Evolutionary conservation across 2,329 filamentous ascomycete genomes (phyloP), one percentile per base, ranked within the genome.

Genomic region (Botrytis hyacinthi): DNA sequence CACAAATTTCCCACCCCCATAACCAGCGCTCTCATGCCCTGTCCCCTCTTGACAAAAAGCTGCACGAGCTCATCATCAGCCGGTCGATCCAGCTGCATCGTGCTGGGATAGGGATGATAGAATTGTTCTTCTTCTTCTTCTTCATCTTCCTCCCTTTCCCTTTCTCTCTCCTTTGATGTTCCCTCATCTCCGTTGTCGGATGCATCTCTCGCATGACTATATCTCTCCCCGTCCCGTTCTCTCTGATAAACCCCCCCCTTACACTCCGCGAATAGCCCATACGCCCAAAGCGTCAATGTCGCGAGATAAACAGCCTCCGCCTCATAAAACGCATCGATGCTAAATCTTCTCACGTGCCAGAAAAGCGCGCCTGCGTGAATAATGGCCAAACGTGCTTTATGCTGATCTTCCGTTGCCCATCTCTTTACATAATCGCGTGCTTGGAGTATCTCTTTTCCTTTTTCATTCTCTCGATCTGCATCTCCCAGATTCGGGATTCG

Each of bases 41-140:
- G 81, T 0, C 87, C 87, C 26, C 84, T 81, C 18, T 84, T 81
- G 0, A 89, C 86, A 77, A 87, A 89, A 2, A 85, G 79, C 76
- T 89, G 87, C 1, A 88, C 87, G 67, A 89, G 82, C 76, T 89
- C 87, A 77, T 89, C 88, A 75, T 89, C 87, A 3, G 84, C 84
- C 0, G 87, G 87, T 16, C 87, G 82, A 73, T 90, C 88, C 0
- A 90, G 81, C 29, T 86, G 84, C 54, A 89, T 86, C 14, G 86
- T 85, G 0, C 80, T 82, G 0, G 84, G 83, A 29, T 83, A 81
- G 1, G 78, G 78, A 4, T 71, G 70, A 20, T 74, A 73, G 6
- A 65, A 68, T 46, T 76, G 75, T 22, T 74, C 72, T 26, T 46
- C 44, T 9, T 18, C 42, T 44, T 46, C 44, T 2, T 75, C 75